phyloP scores from a whole-genome alignment of 768 basidiomycete species.

The Phylloporus scabripes region DNA sequence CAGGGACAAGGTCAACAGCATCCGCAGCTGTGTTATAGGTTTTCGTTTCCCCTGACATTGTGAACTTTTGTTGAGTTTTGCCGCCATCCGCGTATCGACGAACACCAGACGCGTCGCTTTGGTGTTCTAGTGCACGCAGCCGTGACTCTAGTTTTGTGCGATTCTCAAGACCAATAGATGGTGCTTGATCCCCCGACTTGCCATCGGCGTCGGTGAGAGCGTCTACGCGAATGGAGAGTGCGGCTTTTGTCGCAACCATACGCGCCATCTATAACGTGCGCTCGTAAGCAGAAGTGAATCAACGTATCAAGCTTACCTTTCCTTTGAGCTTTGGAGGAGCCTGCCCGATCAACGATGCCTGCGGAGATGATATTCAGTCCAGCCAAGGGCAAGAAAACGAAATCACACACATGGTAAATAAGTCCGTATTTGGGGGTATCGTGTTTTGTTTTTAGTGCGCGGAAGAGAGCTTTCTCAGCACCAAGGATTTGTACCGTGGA shows the following conservation, averaged over 20 bases:
- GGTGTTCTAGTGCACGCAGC: conserved; percentile 81
- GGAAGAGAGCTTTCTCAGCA: conserved; percentile 73
- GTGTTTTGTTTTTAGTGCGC: conserved; percentile 76
- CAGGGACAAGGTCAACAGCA: conserved; percentile 74
- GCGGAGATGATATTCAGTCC: conserved; percentile 4
- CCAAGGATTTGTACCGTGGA: conserved; percentile 74
- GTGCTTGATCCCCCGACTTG: conserved; percentile 76
- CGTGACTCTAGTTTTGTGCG: conserved; percentile 95
- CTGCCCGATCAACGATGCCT: conserved; percentile 95
- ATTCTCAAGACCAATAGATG: conserved; percentile 88
- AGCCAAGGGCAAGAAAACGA: not conserved
- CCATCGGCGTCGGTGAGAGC: conserved; percentile 90
- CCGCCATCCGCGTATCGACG: conserved; percentile 57
- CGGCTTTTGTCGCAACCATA: conserved; percentile 98
- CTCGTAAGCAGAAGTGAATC: conserved; percentile 1
- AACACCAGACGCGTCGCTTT: conserved; percentile 66
- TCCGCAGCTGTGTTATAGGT: conserved; percentile 88
- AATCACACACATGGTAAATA: conserved; percentile 86
- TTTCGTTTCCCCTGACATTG: conserved; percentile 71
- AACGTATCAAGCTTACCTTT: conserved; percentile 48
- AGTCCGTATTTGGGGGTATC: conserved; percentile 99
- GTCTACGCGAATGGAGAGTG: conserved; percentile 95
- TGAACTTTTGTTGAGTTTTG: conserved; percentile 74
- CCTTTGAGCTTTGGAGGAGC: conserved; percentile 98
- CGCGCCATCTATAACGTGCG: conserved; percentile 75